phyloP scores from a whole-genome alignment of 2,329 filamentous ascomycete species.

The Aureobasidium sp. region DNA sequence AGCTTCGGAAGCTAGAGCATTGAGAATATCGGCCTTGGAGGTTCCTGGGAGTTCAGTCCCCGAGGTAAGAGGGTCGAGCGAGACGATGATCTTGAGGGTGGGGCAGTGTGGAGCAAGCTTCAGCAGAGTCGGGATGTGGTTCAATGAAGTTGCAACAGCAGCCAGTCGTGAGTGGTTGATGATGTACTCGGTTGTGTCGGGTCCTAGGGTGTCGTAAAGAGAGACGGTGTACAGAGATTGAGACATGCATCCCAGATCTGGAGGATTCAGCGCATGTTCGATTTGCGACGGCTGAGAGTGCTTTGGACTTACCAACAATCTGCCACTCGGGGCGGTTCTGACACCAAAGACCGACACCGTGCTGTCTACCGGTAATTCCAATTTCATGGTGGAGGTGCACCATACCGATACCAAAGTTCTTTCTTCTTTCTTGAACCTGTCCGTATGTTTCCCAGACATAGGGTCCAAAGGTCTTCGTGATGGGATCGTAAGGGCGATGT shows the following conservation, averaged over 20 bases:
- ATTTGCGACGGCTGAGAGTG: background rate
- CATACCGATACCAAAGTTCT: conserved; percentile 78
- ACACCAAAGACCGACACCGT: conserved; percentile 77
- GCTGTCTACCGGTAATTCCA: conserved; percentile 60
- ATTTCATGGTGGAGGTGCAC: conserved; percentile 71
- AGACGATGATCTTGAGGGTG: conserved; percentile 78
- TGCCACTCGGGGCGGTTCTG: conserved; percentile 88
- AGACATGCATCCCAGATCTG: conserved; percentile 79
- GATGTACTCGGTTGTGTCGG: conserved; percentile 89
- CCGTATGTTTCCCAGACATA: conserved; percentile 81
- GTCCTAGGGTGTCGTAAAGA: conserved; percentile 90
- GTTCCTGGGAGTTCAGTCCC: conserved; percentile 64
- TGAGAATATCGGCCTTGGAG: conserved; percentile 73
- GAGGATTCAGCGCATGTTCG: background rate
- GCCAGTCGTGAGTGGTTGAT: conserved; percentile 78
- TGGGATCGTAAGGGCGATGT: conserved; percentile 68
- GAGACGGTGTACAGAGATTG: conserved; percentile 87
- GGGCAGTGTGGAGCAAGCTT: conserved; percentile 74
- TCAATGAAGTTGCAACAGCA: conserved; percentile 70
- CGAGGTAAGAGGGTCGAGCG: conserved; percentile 71
- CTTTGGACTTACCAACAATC: conserved; percentile 54
- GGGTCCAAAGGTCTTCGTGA: conserved; percentile 64
- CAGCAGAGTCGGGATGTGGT: conserved; percentile 73
- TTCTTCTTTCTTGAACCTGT: conserved; percentile 69
- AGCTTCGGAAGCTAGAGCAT: conserved; percentile 63